These are phyloP conservation scores for Candida adriatica DNA, from an alignment of 805 yeast species.

Conservation along the genomic window DNA sequence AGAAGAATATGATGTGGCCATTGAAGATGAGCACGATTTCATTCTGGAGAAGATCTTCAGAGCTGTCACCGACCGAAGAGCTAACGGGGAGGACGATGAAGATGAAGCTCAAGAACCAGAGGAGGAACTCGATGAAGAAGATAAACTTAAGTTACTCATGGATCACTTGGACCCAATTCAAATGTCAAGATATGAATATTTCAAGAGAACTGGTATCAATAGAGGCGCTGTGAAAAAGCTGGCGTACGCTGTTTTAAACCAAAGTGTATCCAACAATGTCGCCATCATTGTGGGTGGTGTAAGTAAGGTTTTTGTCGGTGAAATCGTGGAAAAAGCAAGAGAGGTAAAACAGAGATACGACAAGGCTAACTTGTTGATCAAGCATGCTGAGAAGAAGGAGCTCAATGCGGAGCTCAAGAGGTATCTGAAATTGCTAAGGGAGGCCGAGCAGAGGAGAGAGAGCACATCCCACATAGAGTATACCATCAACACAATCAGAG, in stretches of 20 bases:
- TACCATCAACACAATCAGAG: slow-evolving; percentile 16
- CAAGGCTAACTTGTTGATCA: slow-evolving; percentile 29
- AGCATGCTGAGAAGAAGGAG: slow-evolving; percentile 36
- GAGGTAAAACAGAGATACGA: slow-evolving; percentile 56
- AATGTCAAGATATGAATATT: slow-evolving; percentile 80
- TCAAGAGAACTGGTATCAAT: slow-evolving; percentile 68
- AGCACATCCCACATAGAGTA: slow-evolving; percentile 4
- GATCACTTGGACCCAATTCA: slow-evolving; percentile 76
- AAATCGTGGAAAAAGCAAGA: slow-evolving; percentile 74
- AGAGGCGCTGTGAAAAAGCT: slow-evolving; percentile 73
- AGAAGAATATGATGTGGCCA: slow-evolving; percentile 13
- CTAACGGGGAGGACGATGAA: slow-evolving; percentile 10
- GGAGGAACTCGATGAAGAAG: slow-evolving; percentile 41
- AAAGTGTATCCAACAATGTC: slow-evolving; percentile 70
- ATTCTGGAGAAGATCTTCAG: slow-evolving; percentile 13
- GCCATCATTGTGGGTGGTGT: slow-evolving; percentile 80
- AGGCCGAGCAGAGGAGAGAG: slow-evolving; percentile 23
- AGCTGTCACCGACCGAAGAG: slow-evolving; percentile 4
- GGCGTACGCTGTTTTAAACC: slow-evolving; percentile 73
- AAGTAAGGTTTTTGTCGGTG: slow-evolving; percentile 86
- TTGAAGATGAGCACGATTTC: slow-evolving; percentile 18
- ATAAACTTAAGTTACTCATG: slow-evolving; percentile 54
- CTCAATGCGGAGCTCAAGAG: slow-evolving; percentile 25
- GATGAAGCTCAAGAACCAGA: slow-evolving; percentile 19
- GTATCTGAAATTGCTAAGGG: slow-evolving; percentile 30